Base-by-base conservation (phyloP, 257 asterid genomes). In the Solanum bulbocastanum region DNA sequence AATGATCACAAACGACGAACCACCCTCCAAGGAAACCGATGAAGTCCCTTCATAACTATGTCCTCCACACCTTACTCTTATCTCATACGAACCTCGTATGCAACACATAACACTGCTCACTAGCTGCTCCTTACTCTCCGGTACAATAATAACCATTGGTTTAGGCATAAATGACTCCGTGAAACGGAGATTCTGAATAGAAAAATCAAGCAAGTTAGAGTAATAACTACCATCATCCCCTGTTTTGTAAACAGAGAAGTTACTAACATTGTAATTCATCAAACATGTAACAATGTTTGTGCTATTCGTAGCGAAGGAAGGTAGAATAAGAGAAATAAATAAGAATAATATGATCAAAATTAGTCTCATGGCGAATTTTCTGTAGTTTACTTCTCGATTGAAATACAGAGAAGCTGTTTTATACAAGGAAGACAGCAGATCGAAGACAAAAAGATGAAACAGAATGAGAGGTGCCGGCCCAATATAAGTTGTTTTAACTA, bases 11-110 rank as follows among this genome's bases (percentile, higher is more conserved):
- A 95, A 95, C 2, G 91, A 88, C 13, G 86, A 36, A 20, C 95
- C 98, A 23, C 39, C 75, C 39, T 92, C 93, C 2, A 40, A 49
- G 15, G 93, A 87, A 11, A 90, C 82, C 1, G 94, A 94, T 2
- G 98, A 95, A 46, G 94, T 88, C 30, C 98, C 98, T 91, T 95
- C 98, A 8, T 95, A 95, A 88, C 98, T 94, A 35, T 94, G 98
- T 6, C 98, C 98, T 3, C 98, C 98, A n/a, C 93, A 88, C 92
- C 98, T 88, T 78, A 95, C 92, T 86, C 95, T 90, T 3, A 95
- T 93, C 82, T 93, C 98, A 88, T 85, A 90, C 0, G 87, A 66
- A 3, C 89, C 90, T 68, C 68, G 86, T 85, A 92, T 75, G 87
- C 93, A 92, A 40, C 98, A 95, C 14, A 72, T 2, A 22, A 95